A percentile compares a stretch with the other conserved stretches of the same genome.
Evolutionary conservation across 2,329 filamentous ascomycete genomes (phyloP).

Genomic region (Apiospora kogelbergensis): DNA sequence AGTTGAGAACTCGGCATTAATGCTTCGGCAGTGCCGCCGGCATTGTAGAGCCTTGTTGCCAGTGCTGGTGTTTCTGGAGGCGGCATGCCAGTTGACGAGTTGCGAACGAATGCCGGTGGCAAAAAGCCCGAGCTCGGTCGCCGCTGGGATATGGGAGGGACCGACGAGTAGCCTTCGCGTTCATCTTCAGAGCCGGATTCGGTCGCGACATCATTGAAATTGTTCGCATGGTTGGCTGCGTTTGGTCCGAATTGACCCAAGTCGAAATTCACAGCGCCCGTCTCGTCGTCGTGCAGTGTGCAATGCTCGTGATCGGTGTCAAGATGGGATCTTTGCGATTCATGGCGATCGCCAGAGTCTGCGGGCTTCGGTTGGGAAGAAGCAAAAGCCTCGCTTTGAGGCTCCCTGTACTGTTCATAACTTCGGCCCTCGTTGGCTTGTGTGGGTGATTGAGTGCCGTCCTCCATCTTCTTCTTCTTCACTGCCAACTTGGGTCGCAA

Average conservation of each 20-base stretch:
- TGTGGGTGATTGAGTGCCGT: slow-evolving; percentile 53
- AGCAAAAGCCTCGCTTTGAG: slow-evolving; percentile 7
- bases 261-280: slow-evolving; percentile 36
- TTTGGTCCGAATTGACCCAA: slow-evolving; percentile 34
- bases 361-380: slow-evolving; percentile 26
- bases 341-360: slow-evolving; percentile 27
- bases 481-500: slow-evolving; percentile 11
- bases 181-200: not conserved
- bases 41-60: slow-evolving; percentile 45
- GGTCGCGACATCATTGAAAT: not conserved
- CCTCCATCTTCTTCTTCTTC: slow-evolving; percentile 35
- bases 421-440: slow-evolving; percentile 58
- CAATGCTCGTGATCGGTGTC: slow-evolving; percentile 25
- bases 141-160: not conserved
- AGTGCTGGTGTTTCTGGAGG: slow-evolving; percentile 51
- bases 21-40: slow-evolving; percentile 8
- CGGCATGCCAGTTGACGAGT: slow-evolving; percentile 20
- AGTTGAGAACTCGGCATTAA: slow-evolving; percentile 43
- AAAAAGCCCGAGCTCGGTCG: not conserved
- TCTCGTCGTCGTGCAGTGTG: slow-evolving; percentile 47
- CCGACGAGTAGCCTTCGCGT: not conserved
- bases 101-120: slow-evolving; percentile 1
- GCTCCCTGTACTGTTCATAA: slow-evolving; percentile 45
- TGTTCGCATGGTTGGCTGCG: not conserved
- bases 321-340: slow-evolving; percentile 22